phyloP scores from a whole-genome alignment of 1,284 basidiomycete species.

The Cutaneotrichosporon curvatum region DNA sequence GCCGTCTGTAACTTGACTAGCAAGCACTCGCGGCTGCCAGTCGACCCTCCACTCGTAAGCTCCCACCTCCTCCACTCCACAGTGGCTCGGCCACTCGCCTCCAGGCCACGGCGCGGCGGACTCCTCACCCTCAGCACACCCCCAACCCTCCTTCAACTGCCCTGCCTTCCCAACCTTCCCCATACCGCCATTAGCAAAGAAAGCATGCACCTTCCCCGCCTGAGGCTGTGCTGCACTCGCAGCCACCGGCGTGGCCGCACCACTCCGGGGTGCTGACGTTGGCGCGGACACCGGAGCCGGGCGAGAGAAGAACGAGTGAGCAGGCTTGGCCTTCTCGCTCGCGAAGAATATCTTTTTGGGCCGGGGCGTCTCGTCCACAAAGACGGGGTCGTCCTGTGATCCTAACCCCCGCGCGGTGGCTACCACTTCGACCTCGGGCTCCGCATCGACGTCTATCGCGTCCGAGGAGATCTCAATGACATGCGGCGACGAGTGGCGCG shows the following conservation, averaged over 20 bases:
- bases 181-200: conserved; percentile 26
- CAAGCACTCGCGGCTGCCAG: not conserved
- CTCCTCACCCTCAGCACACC: conserved; percentile 31
- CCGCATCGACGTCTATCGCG: not conserved
- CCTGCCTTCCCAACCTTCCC: conserved; percentile 9
- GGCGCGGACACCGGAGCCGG: not conserved
- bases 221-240: not conserved
- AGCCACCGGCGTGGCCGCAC: not conserved
- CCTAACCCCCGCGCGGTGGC: not conserved
- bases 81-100: conserved; percentile 15
- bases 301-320: conserved; percentile 33
- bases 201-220: conserved; percentile 21
- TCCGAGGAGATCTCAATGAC: not conserved
- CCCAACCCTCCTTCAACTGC: conserved; percentile 34
- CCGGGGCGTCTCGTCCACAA: not conserved
- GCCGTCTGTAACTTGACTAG: too few species aligned
- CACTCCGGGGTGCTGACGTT: not conserved
- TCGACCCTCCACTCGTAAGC: not conserved
- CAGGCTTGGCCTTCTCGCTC: conserved; percentile 19
- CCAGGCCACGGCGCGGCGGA: conserved; percentile 24
- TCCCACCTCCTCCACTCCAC: not conserved
- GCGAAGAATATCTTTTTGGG: conserved; percentile 27
- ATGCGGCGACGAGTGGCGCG: not conserved
- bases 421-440: not conserved
- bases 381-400: conserved; percentile 1